Conservation (phyloP, 768 basidiomycete genomes). For the Suillus fuscotomentosus region DNA sequence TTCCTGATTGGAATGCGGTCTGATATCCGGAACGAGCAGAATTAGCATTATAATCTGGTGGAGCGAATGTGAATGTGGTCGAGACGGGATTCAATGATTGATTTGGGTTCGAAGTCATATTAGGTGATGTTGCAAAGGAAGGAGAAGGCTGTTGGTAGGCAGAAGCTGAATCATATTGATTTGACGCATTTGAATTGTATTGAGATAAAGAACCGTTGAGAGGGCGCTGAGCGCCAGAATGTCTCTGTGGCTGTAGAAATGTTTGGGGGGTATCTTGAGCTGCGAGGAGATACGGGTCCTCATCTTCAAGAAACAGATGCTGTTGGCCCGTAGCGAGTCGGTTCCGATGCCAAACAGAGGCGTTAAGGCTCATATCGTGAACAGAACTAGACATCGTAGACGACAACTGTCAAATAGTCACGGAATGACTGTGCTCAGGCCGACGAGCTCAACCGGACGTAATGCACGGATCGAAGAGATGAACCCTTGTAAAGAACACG, state of each 20-base stretch:
- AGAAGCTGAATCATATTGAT: constrained; percentile 12
- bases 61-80: constrained; percentile 17
- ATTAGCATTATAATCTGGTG: constrained; percentile 8
- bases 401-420: neutral
- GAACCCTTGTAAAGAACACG: neutral
- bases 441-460: constrained; percentile 5
- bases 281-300: constrained; percentile 18
- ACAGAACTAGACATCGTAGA: constrained; percentile 24
- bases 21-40: constrained; percentile 18
- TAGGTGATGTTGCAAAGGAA: constrained; percentile 11
- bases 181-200: constrained; percentile 14
- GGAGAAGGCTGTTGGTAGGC: constrained; percentile 6
- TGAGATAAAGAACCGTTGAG: constrained; percentile 4
- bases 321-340: constrained; percentile 12
- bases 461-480: neutral
- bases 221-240: constrained; percentile 1
- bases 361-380: constrained; percentile 9
- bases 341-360: constrained; percentile 20
- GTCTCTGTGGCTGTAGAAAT: constrained; percentile 13
- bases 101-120: constrained; percentile 9
- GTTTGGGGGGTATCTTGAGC: constrained; percentile 1
- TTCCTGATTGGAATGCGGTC: neutral
- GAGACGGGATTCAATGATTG: constrained; percentile 9
- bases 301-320: constrained; percentile 29
- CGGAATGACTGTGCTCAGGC: constrained; percentile 5